Evolutionary conservation across 2,329 filamentous ascomycete genomes (phyloP), one percentile per base, ranked within the genome.

Genomic region (Fusarium cicatricum): DNA sequence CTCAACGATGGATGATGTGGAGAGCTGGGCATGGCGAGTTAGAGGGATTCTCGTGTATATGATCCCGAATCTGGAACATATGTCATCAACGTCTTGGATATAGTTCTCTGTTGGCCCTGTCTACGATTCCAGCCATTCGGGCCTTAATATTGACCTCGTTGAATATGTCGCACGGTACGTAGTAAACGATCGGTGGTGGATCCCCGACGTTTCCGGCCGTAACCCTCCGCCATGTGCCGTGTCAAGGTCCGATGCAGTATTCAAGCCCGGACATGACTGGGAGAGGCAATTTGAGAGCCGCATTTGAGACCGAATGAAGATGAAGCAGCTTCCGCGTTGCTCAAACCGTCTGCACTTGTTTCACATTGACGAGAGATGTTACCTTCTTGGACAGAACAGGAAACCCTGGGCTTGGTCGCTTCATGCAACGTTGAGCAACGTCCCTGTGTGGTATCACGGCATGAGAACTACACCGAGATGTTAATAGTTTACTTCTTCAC

Each of bases 171-270:
- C 58, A 39, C 23, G 6, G 39, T 42, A 16, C 17, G 36, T 33
- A 42, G 51, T 43, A 36, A 41, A 42, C 48, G 58, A 54, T 59
- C 56, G 52, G 58, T 19, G 42, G 55, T 60, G 52, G 62, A 49
- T 41, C 56, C 52, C 65, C 65, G 65, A 68, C 58, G 58, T 54
- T 68, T 68, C 65, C 65, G 65, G 65, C 49, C 41, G 31, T 38
- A 43, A 34, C 58, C 42, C 48, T 46, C 19, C 9, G 34, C 37
- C 44, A 37, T 46, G 40, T 29, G 11, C 39, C 51, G 44, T 43
- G 26, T 38, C 34, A 38, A 60, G 44, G 41, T 54, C 51, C 52
- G 62, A 60, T 60, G 56, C 52, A 46, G 55, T 10, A n/a, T 49
- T 28, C 29, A 34, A 32, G 19, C 26, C 19, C 42, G 34, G 31